These are phyloP conservation scores for Lablab purpureus DNA, from an alignment of 306 rosid genomes.

Conservation along the genomic window DNA sequence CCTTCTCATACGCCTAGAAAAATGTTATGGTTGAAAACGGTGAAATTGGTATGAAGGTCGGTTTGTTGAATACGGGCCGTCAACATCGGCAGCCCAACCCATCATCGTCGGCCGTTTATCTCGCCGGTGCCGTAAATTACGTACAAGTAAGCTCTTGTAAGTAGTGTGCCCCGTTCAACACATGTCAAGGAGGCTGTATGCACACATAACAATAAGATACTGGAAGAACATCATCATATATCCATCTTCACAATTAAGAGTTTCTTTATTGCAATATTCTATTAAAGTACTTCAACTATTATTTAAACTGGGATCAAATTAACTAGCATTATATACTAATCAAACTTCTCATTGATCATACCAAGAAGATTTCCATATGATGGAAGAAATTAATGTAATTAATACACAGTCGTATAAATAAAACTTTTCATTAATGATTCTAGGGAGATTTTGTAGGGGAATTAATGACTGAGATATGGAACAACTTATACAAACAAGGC, in stretches of 20 bases:
- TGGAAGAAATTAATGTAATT: neutral
- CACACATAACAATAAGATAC: neutral
- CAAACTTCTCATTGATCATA: constrained; percentile 35
- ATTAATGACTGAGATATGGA: constrained; percentile 21
- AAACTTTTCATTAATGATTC: constrained; percentile 42
- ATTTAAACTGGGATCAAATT: neutral
- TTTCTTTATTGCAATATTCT: neutral
- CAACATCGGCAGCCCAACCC: constrained; percentile 55
- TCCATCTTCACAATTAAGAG: neutral
- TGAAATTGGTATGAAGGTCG: constrained; percentile 52
- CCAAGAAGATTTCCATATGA: constrained; percentile 26
- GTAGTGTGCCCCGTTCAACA: constrained; percentile 36
- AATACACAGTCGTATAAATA: neutral
- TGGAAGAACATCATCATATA: neutral
- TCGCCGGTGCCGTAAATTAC: constrained; percentile 50
- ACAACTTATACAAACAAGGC: constrained; percentile 48
- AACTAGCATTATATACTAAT: neutral
- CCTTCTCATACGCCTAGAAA: constrained; percentile 55
- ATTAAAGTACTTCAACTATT: no score
- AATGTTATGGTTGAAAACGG: constrained; percentile 39
- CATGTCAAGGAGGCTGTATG: constrained; percentile 3
- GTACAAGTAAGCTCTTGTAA: constrained; percentile 36
- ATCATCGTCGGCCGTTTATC: constrained; percentile 46
- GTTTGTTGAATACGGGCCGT: constrained; percentile 49
- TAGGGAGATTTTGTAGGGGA: neutral